phyloP scores from a whole-genome alignment of 202 grass and related monocot species.

The Miscanthus sacchariflorus region DNA sequence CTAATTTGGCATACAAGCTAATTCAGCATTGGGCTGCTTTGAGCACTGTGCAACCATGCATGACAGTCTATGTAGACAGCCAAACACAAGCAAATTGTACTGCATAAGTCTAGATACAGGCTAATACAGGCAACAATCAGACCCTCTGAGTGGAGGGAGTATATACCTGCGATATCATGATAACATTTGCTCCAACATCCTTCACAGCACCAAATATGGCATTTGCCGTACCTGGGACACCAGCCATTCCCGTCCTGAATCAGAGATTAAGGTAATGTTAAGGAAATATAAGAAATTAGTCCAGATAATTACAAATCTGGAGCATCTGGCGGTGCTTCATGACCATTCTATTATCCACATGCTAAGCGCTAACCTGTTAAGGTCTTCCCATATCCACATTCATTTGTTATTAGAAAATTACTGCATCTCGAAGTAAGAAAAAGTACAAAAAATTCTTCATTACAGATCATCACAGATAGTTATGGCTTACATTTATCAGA shows the following conservation, averaged over 20 bases:
- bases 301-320: slow-evolving; percentile 9
- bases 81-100: too few relatives aligned
- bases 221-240: slow-evolving; percentile 94
- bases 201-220: slow-evolving; percentile 91
- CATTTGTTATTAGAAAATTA: neutral
- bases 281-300: slow-evolving; percentile 7
- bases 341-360: neutral
- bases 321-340: neutral
- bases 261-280: slow-evolving; percentile 24
- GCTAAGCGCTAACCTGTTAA: neutral
- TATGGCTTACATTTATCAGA: slow-evolving; percentile 1
- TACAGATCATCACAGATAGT: slow-evolving; percentile 1
- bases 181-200: slow-evolving; percentile 97
- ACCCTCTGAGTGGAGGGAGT: too few relatives aligned
- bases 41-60: too few relatives aligned
- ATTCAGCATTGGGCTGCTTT: too few relatives aligned
- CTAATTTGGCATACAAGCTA: too few relatives aligned
- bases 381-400: neutral
- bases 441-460: neutral
- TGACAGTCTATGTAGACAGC: too few relatives aligned
- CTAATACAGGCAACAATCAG: too few relatives aligned
- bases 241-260: slow-evolving; percentile 92
- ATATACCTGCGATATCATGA: slow-evolving; percentile 96
- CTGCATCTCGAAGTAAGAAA: neutral
- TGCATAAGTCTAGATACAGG: too few relatives aligned